Evolutionary conservation across 1,139 yeast genomes (phyloP).

Genomic region (Taphrina deformans): DNA sequence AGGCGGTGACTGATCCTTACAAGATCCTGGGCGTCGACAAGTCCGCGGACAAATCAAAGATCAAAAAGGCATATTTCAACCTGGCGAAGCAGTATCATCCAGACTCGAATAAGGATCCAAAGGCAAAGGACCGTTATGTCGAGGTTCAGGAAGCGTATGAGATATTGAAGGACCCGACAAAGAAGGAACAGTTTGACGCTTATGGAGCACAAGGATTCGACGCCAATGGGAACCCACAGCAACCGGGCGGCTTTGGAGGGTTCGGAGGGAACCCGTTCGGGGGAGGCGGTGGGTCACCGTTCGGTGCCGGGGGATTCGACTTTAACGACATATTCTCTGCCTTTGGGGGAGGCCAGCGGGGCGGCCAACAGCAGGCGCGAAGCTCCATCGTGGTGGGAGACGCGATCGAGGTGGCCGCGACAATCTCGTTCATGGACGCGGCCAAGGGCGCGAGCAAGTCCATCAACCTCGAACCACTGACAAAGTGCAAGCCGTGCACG

Average conservation of each 20-base stretch:
- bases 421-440: constrained; percentile 79
- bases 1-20: constrained; percentile 69
- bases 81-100: constrained; percentile 95
- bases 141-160: constrained; percentile 94
- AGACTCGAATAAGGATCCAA: constrained; percentile 88
- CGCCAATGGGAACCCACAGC: constrained; percentile 50
- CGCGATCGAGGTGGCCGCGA: constrained; percentile 72
- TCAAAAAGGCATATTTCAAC: constrained; percentile 83
- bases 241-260: constrained; percentile 41
- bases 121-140: constrained; percentile 85
- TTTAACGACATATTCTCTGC: constrained; percentile 90
- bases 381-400: constrained; percentile 65
- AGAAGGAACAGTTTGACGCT: constrained; percentile 87
- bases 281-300: constrained; percentile 41
- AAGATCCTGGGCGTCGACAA: constrained; percentile 73
- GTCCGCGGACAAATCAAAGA: constrained; percentile 72
- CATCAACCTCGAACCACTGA: constrained; percentile 72
- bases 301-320: constrained; percentile 52
- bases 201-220: constrained; percentile 87
- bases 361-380: constrained; percentile 45
- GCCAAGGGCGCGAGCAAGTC: constrained; percentile 70
- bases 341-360: constrained; percentile 54
- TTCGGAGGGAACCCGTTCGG: constrained; percentile 47
- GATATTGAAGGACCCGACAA: constrained; percentile 78
- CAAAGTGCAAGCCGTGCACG: constrained; percentile 72